Conservation (phyloP, 176 grass and related monocot genomes). For the Hordeum marinum region DNA sequence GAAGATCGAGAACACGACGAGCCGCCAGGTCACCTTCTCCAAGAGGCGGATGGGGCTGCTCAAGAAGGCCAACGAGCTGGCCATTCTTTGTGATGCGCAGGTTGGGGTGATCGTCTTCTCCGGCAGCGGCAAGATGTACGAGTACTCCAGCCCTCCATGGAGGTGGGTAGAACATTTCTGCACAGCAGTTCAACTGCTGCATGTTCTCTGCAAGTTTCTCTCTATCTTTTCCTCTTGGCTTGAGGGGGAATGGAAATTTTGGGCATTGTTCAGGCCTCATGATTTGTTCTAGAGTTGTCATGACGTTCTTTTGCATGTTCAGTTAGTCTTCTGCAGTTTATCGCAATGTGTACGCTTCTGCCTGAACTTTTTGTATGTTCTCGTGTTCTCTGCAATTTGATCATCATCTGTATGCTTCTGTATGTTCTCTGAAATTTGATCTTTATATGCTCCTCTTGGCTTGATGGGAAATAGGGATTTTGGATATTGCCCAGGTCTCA, state of each 20-base stretch:
- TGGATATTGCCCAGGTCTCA: not conserved
- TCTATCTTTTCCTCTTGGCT: not conserved
- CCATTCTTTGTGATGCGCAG: conserved; percentile 71
- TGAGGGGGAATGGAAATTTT: not conserved
- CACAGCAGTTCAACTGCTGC: not conserved
- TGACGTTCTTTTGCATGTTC: not conserved
- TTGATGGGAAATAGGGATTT: not conserved
- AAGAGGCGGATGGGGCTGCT: conserved; percentile 71
- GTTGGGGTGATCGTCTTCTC: conserved; percentile 74
- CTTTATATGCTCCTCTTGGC: not conserved
- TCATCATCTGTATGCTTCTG: not conserved
- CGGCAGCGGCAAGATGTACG: conserved; percentile 64
- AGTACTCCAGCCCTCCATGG: conserved; percentile 68
- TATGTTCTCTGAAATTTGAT: not conserved
- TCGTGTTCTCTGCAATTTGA: not conserved
- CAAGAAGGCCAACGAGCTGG: conserved; percentile 79
- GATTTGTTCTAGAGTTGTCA: not conserved
- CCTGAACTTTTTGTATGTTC: not conserved
- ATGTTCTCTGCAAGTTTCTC: conserved; percentile 1
- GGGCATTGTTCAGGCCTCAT: not conserved
- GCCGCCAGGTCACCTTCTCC: conserved; percentile 80
- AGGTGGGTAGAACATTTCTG: conserved; percentile 31
- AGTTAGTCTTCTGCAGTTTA: not conserved
- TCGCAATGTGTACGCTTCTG: not conserved
- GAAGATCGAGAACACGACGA: conserved; percentile 76